Evolutionary conservation across 352 stramenopile species (phyloP).

Genomic region (Phytophthora pistaciae): DNA sequence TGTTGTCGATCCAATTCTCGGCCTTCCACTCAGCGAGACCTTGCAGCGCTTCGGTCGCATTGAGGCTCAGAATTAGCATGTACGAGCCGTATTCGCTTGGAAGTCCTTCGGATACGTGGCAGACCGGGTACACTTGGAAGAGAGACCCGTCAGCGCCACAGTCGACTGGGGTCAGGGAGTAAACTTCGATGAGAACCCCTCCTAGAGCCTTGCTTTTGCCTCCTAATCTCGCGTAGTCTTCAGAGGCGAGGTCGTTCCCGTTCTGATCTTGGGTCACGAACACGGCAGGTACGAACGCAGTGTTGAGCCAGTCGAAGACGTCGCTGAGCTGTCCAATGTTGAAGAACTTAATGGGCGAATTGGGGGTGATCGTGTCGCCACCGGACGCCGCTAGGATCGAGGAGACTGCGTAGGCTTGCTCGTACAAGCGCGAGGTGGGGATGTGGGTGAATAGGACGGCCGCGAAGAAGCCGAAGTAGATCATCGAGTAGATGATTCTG

Average conservation of each 20-base stretch:
- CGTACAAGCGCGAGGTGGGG: conserved; percentile 38
- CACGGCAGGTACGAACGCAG: conserved; percentile 46
- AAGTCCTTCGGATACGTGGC: conserved; percentile 32
- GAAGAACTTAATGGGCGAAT: conserved; percentile 52
- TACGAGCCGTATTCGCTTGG: conserved; percentile 19
- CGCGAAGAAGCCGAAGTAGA: conserved; percentile 55
- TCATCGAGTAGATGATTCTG: conserved; percentile 40
- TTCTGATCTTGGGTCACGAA: conserved; percentile 63
- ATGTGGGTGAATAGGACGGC: conserved; percentile 56
- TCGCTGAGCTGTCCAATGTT: conserved; percentile 50
- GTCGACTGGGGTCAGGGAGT: conserved; percentile 7
- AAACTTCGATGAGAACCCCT: conserved; percentile 39
- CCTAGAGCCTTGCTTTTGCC: conserved; percentile 51
- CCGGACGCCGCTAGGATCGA: conserved; percentile 45
- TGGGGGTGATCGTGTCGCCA: conserved; percentile 43
- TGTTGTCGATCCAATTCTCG: conserved; percentile 37
- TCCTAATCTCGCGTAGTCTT: conserved; percentile 39
- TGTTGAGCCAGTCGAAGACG: conserved; percentile 52
- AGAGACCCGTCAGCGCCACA: conserved; percentile 37
- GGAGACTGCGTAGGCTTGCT: conserved; percentile 41
- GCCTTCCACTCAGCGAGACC: conserved; percentile 36
- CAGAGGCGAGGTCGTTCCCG: conserved; percentile 27
- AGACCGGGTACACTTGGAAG: conserved; percentile 44
- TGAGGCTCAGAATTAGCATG: conserved; percentile 39
- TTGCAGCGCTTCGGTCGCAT: conserved; percentile 26